Evolutionary conservation across 805 yeast genomes (phyloP).

Genomic region (Yarrowia sp.): DNA sequence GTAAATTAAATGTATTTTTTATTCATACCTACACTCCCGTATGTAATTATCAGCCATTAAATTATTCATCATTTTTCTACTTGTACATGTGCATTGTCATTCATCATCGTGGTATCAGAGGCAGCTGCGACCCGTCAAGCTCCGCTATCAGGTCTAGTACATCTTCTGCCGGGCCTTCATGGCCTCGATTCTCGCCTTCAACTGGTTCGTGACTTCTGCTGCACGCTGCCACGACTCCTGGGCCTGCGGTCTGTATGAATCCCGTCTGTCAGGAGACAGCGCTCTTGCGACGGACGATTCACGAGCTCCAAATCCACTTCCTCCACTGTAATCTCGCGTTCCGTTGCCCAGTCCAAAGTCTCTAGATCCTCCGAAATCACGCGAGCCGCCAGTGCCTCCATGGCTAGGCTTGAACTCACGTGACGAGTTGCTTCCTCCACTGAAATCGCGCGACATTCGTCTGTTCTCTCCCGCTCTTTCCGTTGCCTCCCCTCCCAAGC

Average conservation of each 20-base stretch:
- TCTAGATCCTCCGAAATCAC: slow-evolving; percentile 1
- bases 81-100: neutral
- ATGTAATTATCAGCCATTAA: neutral
- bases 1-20: neutral
- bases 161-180: slow-evolving; percentile 59
- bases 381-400: neutral
- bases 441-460: neutral
- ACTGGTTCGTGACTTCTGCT: slow-evolving; percentile 81
- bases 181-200: slow-evolving; percentile 82
- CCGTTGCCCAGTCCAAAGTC: neutral
- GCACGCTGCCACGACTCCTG: slow-evolving; percentile 68
- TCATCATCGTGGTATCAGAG: neutral
- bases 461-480: neutral
- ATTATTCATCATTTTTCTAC: neutral
- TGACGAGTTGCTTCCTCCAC: neutral
- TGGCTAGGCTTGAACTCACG: neutral
- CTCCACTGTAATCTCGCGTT: neutral
- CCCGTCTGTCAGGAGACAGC: slow-evolving; percentile 13
- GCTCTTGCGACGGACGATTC: neutral
- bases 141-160: neutral
- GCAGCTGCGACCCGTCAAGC: too few species aligned
- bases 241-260: slow-evolving; percentile 20
- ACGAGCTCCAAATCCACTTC: neutral
- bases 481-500: neutral
- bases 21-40: neutral